A percentile compares a stretch with the other conserved stretches of the same genome.
Evolutionary conservation across 1,284 basidiomycete genomes (phyloP).

Genomic region (Cutaneotrichosporon cutaneum): DNA sequence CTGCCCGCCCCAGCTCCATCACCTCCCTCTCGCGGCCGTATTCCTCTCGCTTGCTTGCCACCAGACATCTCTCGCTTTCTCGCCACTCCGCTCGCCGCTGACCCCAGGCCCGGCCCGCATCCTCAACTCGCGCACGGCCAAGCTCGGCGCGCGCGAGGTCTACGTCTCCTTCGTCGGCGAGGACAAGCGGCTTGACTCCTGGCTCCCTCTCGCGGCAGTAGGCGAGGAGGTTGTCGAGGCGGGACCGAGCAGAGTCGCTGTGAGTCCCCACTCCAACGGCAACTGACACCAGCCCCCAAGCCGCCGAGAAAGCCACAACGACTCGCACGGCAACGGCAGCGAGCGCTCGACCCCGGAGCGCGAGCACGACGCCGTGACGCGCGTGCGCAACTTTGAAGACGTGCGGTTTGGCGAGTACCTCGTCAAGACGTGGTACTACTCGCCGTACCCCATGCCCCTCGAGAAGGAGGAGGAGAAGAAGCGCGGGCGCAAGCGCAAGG

Average conservation of each 20-base stretch:
- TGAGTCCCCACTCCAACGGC: background rate
- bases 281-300: background rate
- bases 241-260: constrained; percentile 12
- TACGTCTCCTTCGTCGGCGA: constrained; percentile 46
- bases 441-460: constrained; percentile 70
- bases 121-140: constrained; percentile 29
- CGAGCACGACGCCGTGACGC: constrained; percentile 46
- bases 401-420: constrained; percentile 51
- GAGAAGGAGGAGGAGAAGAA: background rate
- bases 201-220: constrained; percentile 58
- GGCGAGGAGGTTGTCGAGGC: constrained; percentile 26
- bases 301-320: background rate
- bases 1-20: too few species aligned
- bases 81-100: background rate
- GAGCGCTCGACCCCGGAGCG: constrained; percentile 37
- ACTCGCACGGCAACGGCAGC: background rate
- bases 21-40: too few species aligned
- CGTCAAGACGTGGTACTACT: constrained; percentile 65
- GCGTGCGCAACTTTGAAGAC: constrained; percentile 51
- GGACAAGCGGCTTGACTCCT: constrained; percentile 75
- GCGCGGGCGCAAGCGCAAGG: constrained; percentile 20
- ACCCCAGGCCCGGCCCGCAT: constrained; percentile 32
- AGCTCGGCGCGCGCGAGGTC: constrained; percentile 28
- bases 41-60: too few species aligned
- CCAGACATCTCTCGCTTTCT: too few species aligned